Evolutionary conservation across 2,329 filamentous ascomycete genomes (phyloP).

Genomic region (Diaporthe humulicola): DNA sequence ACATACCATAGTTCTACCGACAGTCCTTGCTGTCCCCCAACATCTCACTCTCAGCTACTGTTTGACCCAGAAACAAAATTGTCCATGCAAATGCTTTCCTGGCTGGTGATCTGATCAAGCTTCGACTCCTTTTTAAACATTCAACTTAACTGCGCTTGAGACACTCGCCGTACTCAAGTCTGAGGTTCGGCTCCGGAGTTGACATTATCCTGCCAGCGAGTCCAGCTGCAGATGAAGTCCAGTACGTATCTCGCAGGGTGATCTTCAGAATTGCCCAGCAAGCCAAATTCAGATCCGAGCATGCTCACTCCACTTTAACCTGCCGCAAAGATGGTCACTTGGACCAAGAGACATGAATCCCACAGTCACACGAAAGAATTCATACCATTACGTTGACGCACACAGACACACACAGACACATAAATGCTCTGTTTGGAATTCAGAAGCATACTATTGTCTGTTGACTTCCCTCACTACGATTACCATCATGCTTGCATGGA

Average conservation of each 20-base stretch:
- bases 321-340: neutral
- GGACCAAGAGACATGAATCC: too few species aligned
- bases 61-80: too few species aligned
- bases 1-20: neutral
- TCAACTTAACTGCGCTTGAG: neutral
- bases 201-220: neutral
- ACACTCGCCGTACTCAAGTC: neutral
- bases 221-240: neutral
- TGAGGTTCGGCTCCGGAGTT: neutral
- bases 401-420: too few species aligned
- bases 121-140: neutral
- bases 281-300: neutral
- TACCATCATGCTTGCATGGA: neutral
- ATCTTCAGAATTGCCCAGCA: neutral
- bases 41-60: neutral
- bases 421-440: neutral
- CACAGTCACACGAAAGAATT: neutral
- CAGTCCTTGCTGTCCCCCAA: neutral
- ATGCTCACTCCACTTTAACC: neutral
- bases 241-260: neutral
- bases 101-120: accelerated
- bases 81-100: neutral
- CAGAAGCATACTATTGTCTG: neutral
- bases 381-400: neutral
- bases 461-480: neutral